Evolutionary conservation across 345 rosid genomes (phyloP).

Genomic region (Lepidium africanum): DNA sequence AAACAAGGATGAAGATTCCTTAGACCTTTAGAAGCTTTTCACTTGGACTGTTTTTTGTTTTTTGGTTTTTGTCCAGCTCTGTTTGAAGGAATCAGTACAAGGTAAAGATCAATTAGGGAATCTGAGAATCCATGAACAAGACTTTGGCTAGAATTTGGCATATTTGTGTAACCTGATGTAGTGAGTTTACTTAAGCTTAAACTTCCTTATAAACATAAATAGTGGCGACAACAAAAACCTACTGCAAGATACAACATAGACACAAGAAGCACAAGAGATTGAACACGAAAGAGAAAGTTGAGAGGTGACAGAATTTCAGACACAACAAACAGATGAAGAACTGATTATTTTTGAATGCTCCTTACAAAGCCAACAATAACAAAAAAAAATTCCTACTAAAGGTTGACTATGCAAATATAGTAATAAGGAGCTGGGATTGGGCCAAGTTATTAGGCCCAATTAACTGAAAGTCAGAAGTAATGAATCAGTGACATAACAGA

Average conservation of each 20-base stretch:
- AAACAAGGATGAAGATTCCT: slow-evolving; percentile 26
- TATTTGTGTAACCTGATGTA: background rate
- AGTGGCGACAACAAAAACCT: background rate
- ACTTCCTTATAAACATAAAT: background rate
- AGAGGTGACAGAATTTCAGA: no score
- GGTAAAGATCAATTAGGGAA: background rate
- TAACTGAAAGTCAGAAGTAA: background rate
- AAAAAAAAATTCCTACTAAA: background rate
- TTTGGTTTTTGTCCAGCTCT: background rate
- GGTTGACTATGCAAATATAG: background rate
- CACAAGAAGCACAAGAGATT: background rate
- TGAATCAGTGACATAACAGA: background rate
- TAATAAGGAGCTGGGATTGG: background rate
- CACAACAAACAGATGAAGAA: background rate
- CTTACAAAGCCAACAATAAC: no score
- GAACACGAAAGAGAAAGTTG: background rate
- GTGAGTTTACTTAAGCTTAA: background rate
- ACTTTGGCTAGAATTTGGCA: background rate
- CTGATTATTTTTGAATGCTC: no score
- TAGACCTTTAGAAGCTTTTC: background rate
- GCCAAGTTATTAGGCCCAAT: slow-evolving; percentile 19
- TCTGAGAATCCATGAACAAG: background rate
- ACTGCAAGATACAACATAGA: no score
- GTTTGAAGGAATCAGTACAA: background rate
- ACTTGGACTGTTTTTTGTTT: background rate